Evolutionary conservation across 164 flowering plant species (phyloP), one percentile per base, ranked within the genome.

Genomic region (Stephania japonica): DNA sequence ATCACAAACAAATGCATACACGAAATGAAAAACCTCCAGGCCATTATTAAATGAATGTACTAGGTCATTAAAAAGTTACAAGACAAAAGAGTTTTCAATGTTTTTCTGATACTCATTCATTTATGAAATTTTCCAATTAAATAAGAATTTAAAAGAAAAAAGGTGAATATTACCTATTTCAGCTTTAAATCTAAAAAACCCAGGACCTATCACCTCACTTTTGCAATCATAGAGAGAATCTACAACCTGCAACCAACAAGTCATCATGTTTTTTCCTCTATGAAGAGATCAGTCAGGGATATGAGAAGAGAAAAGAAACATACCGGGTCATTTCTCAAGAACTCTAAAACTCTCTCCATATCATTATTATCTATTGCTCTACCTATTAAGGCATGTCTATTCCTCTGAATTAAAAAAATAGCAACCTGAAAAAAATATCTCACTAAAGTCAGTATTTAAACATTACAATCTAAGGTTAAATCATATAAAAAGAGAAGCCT

Each of bases 151-250:
- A 24, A n/a, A 32, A 13, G 65, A n/a, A 13, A 64, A 50, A 77
- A 67, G 70, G 19, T 4, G 73, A 78, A 66, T 23, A 24, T 83
- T 67, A 96, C 98, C 99, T 84, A 93, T 96, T 84, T 96, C 99
- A 66, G 98, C 99, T 80, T 96, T 96, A 76, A 96, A 96, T 76
- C 99, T 84, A 64, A 93, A 93, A 83, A 91, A 91, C 63, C 99
- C 99, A 73, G 99, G 99, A 69, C 99, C 99, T 81, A 96, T 96
- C 84, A 96, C 99, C 83, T 96, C 99, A 63, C 99, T 96, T 83
- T 96, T 96, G 89, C 97, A 93, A 82, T 96, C 99, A 84, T 96
- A 91, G 18, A 93, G 72, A 63, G 97, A 76, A 88, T 93, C 99
- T 41, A 96, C 99, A 80, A 87, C 99, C 99, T 96, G 76, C 68